Percentiles rank a stretch among this genome's conserved stretches.
Evolutionary conservation across 495 filamentous ascomycete species (phyloP).

Genomic region (Pseudomonodictys pantanalensis): DNA sequence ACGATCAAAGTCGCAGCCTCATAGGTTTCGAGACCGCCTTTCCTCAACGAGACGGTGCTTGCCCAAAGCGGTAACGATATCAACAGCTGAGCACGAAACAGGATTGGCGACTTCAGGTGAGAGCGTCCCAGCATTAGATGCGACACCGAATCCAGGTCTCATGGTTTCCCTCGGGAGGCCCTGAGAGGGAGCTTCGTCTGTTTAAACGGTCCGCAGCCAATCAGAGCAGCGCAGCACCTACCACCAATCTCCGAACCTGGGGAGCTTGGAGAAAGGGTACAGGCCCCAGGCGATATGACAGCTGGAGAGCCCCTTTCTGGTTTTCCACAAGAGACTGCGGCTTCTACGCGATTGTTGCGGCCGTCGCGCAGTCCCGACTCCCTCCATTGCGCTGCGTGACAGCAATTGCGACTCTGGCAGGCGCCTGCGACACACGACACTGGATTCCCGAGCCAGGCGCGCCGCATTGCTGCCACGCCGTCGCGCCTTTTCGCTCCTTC

Average conservation of each 20-base stretch:
- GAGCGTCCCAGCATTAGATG: neutral
- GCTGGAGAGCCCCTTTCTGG: conserved; percentile 16
- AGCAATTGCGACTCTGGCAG: neutral
- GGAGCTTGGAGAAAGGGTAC: neutral
- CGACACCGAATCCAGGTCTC: neutral
- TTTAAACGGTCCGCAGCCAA: conserved; percentile 5
- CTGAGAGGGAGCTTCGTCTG: conserved; percentile 26
- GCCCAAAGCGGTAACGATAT: too few relatives aligned
- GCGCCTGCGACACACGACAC: too few relatives aligned
- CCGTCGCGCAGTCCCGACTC: conserved; percentile 1
- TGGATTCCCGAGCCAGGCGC: neutral
- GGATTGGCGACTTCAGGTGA: too few relatives aligned
- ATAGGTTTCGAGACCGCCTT: too few relatives aligned
- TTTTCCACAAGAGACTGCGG: neutral
- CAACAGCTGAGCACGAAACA: too few relatives aligned
- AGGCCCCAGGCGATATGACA: conserved; percentile 8
- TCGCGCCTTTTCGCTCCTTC: conserved; percentile 8
- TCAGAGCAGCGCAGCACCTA: conserved; percentile 4
- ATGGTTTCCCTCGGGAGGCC: neutral
- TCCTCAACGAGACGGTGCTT: too few relatives aligned
- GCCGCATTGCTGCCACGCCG: conserved; percentile 2
- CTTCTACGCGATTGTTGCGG: neutral
- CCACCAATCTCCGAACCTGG: conserved; percentile 22
- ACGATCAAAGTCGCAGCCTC: too few relatives aligned
- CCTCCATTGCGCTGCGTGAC: conserved; percentile 8